Base-by-base conservation (phyloP, 352 stramenopile species). In the Globisporangium emineosum region DNA sequence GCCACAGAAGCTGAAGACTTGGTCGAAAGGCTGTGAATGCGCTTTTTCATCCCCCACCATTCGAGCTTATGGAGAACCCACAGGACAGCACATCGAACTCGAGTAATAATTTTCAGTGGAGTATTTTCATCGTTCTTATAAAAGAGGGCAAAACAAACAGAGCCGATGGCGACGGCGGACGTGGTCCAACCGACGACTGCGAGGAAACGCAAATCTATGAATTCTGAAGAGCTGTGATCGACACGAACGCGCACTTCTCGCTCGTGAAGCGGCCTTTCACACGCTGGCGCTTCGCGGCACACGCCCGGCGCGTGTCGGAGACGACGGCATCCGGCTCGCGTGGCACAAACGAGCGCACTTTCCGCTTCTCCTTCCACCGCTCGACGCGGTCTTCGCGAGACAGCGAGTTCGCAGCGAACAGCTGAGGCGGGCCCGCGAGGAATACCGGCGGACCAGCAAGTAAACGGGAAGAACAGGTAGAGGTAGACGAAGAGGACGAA, bases 261-360 rank as follows among this genome's bases (percentile, higher is more conserved):
- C 68, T 66, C 52, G 76, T 70, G 57, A 90, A 90, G 59, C 81
- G 81, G 57, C 81, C 81, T 33, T 86, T 90, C 30, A 90, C 81
- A 42, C 78, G 78, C 42, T 85, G 77, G 10, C 81, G 77, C 68
- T 88, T 90, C 45, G 81, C 71, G 10, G 79, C 79, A n/a, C 76
- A 83, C 13, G 78, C 76, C 3, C 81, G 81, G 35, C 81, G 75
- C 21, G 71, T 81, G 62, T 83, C 70, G 19, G 77, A 87, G 29
- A 90, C 67, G 5, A 40, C 66, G 35, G 69, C 53, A 49, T 86
- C 69, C 0, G 65, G 51, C 21, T 57, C 12, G 29, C 66, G 72
- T 0, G 66, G n/a, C 33, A 27, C 50, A 5, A 62, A 69, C 29
- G 75, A 59, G 8, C 60, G 69, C 30, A 55, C 60, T 55, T 81